Conservation (phyloP, 495 filamentous ascomycete genomes). For the Penicillium odoratum region DNA sequence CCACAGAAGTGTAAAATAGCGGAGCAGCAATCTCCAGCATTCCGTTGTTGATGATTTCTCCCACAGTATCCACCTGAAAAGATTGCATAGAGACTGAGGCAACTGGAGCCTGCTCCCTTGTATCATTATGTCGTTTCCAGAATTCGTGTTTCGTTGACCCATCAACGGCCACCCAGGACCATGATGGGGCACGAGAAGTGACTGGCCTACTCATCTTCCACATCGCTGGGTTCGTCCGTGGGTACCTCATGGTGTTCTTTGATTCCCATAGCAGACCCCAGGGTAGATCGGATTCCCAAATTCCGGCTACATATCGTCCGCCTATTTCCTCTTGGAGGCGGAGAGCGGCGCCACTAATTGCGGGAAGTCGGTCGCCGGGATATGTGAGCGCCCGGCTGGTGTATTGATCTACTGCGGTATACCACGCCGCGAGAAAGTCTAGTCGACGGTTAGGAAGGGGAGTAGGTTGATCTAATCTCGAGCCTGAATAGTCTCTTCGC, state of each 20-base stretch:
- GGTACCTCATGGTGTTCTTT: background rate
- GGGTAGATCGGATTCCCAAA: conserved; percentile 2
- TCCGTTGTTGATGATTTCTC: conserved; percentile 2
- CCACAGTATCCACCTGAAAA: background rate
- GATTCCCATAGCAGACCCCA: background rate
- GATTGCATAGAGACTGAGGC: background rate
- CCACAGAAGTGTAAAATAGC: background rate
- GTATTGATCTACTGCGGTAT: background rate
- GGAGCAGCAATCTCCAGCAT: background rate
- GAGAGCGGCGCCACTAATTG: background rate
- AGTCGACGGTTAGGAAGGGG: background rate
- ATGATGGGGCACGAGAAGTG: background rate
- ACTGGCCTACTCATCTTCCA: background rate
- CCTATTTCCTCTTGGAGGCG: background rate
- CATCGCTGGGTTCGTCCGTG: too few relatives aligned
- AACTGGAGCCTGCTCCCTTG: background rate
- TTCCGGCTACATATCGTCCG: background rate
- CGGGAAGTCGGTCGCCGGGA: background rate
- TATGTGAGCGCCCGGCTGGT: background rate
- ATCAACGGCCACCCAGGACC: background rate
- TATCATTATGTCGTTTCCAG: background rate
- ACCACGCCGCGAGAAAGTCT: background rate
- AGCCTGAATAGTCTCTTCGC: background rate
- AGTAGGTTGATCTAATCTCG: background rate
- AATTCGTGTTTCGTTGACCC: background rate